Evolutionary conservation across 2,329 filamentous ascomycete species (phyloP), one percentile per base, ranked within the genome.

Genomic region (Beauveria medogensis): DNA sequence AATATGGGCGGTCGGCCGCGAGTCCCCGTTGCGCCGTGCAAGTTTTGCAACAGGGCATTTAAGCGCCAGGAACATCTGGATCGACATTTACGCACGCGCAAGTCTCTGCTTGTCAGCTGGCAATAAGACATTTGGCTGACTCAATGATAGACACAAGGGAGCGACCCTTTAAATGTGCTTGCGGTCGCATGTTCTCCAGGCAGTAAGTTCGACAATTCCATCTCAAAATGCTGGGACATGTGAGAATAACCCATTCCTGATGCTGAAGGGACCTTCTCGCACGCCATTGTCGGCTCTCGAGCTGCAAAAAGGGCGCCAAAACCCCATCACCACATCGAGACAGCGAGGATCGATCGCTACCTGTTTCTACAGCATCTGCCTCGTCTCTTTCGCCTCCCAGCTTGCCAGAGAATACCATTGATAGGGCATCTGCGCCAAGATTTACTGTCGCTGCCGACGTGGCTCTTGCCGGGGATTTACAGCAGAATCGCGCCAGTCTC

Each of bases 61-160:
- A 70, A 68, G 59, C 66, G 72, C 44, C 62, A 65, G 40, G 72
- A 74, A 34, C 71, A 74, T 52, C 57, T 72, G 22, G 59, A 68
- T 20, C 67, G 72, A 16, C 72, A 73, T 62, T 68, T 72, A 40
- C 65, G 68, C n/a, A 70, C 68, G 8, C 69, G 68, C 69, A 55
- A 63, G 67, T 63, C 24, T 30, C 24, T 43, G 40, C 14, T 18
- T n/a, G 20, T 28, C 14, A 14, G 24, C 28, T 9, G 10, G 41
- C 24, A 30, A 30, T 30, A 10, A 30, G 28, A 2, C 9, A 10
- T 10, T 30, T 30, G 28, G 28, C 43, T 52, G 24, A 53, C 18
- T 59, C 50, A 57, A 26, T 30, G 40, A 47, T 57, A 74, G 71
- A 73, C 61, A 74, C 71, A 7, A 65, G 66, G 20, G 71, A 74